A percentile compares a stretch with the other conserved stretches of the same genome.
phyloP scores from a whole-genome alignment of 169 alveolate genomes.

The Cryptosporidium ubiquitum region DNA sequence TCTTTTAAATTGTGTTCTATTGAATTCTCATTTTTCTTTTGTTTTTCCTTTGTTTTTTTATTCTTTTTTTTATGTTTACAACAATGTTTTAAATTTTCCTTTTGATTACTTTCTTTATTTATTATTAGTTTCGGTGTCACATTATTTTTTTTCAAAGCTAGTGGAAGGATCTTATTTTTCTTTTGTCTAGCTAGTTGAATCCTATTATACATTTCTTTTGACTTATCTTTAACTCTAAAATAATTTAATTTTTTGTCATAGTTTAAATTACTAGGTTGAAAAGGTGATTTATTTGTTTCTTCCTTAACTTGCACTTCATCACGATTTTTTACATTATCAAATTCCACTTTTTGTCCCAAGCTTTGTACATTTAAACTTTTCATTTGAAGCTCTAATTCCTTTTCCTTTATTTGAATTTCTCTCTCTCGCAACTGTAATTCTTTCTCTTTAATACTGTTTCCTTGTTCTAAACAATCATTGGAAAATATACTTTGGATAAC shows the following conservation, averaged over 20 bases:
- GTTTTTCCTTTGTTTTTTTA: background rate
- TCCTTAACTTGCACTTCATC: background rate
- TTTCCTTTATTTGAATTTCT: slow-evolving; percentile 42
- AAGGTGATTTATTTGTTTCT: background rate
- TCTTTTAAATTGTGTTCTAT: background rate
- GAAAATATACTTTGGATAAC: slow-evolving; percentile 23
- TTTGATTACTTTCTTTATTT: background rate
- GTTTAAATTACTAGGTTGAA: background rate
- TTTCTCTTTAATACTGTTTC: background rate
- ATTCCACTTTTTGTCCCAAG: slow-evolving; percentile 1
- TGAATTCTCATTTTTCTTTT: background rate
- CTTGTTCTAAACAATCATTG: background rate
- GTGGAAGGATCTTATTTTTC: slow-evolving; percentile 17
- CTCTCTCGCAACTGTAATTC: slow-evolving; percentile 47
- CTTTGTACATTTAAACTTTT: background rate
- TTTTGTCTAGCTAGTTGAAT: background rate
- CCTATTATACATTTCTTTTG: background rate
- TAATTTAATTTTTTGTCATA: slow-evolving; percentile 4
- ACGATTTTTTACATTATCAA: background rate
- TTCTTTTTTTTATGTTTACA: background rate
- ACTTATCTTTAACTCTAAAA: slow-evolving; percentile 8
- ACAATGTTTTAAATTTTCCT: background rate
- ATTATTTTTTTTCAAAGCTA: background rate
- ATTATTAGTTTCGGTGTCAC: background rate
- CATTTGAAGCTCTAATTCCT: slow-evolving; percentile 30